Conservation (phyloP, 441 rosid genomes). For the Macaranga tanarius region DNA sequence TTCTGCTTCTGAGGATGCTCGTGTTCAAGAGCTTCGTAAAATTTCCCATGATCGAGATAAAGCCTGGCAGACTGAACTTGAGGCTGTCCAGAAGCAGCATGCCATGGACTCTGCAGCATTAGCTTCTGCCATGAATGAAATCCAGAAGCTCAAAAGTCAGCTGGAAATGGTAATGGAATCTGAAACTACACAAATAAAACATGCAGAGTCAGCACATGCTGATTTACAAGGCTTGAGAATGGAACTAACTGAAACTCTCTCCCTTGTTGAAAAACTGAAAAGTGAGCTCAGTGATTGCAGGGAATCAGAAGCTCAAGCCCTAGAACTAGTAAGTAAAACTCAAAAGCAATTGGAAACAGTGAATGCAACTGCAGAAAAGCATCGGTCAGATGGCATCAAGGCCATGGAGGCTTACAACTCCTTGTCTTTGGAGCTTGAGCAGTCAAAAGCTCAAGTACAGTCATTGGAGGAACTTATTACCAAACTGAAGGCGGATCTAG, state of each 20-base stretch:
- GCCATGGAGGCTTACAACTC: constrained; percentile 57
- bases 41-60: constrained; percentile 86
- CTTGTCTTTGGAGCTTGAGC: constrained; percentile 58
- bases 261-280: constrained; percentile 67
- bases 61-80: constrained; percentile 94
- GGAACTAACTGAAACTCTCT: constrained; percentile 65
- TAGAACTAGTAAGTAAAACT: constrained; percentile 50
- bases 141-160: constrained; percentile 80
- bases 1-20: constrained; percentile 72
- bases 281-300: constrained; percentile 60
- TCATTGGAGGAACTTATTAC: constrained; percentile 64
- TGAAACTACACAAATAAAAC: constrained; percentile 52
- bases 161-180: constrained; percentile 61
- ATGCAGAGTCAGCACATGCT: constrained; percentile 51
- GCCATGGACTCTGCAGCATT: constrained; percentile 75
- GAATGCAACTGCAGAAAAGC: constrained; percentile 56
- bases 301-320: constrained; percentile 77
- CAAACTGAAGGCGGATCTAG: constrained; percentile 49
- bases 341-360: constrained; percentile 67
- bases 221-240: constrained; percentile 62
- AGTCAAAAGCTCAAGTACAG: constrained; percentile 52
- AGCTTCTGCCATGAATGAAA: constrained; percentile 79
- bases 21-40: constrained; percentile 72
- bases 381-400: constrained; percentile 58
- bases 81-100: constrained; percentile 87